Evolutionary conservation across 2,329 filamentous ascomycete genomes (phyloP).

Genomic region (Camillea tinctor): DNA sequence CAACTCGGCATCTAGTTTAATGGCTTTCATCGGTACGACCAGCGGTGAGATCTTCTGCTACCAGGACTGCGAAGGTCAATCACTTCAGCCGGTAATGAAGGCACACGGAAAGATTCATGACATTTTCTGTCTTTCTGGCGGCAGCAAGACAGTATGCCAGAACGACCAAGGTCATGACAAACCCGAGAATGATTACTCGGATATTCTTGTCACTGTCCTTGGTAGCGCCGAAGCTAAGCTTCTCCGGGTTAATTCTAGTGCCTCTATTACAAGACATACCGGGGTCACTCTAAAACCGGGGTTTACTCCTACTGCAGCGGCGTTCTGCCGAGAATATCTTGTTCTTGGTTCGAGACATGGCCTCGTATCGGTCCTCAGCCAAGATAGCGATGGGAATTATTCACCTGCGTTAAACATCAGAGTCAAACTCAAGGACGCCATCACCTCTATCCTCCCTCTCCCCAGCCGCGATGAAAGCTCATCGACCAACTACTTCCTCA

Average conservation of each 20-base stretch:
- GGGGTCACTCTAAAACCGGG: conserved; percentile 43
- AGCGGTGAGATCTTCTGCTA: conserved; percentile 49
- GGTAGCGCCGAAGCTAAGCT: conserved; percentile 44
- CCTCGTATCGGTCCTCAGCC: conserved; percentile 40
- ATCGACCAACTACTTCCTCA: conserved; percentile 53
- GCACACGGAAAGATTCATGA: conserved; percentile 51
- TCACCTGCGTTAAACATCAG: conserved; percentile 35
- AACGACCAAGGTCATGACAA: not conserved
- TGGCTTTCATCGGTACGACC: conserved; percentile 49
- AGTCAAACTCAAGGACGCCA: conserved; percentile 55
- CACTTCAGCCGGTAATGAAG: conserved; percentile 36
- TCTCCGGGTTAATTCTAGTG: conserved; percentile 38
- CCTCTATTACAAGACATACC: conserved; percentile 27
- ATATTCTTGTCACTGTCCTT: conserved; percentile 47
- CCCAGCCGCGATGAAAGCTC: conserved; percentile 28
- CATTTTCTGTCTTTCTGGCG: conserved; percentile 42
- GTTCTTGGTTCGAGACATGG: conserved; percentile 56
- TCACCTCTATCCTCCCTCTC: conserved; percentile 63
- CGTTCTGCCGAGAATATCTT: conserved; percentile 40
- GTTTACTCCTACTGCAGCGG: conserved; percentile 50
- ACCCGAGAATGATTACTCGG: conserved; percentile 10
- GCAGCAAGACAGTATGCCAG: conserved; percentile 1
- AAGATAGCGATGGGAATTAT: conserved; percentile 24
- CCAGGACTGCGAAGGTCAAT: conserved; percentile 21
- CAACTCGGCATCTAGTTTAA: conserved; percentile 34